Conservation (phyloP, 2,329 filamentous ascomycete genomes). For the Cercospora berteroae region DNA sequence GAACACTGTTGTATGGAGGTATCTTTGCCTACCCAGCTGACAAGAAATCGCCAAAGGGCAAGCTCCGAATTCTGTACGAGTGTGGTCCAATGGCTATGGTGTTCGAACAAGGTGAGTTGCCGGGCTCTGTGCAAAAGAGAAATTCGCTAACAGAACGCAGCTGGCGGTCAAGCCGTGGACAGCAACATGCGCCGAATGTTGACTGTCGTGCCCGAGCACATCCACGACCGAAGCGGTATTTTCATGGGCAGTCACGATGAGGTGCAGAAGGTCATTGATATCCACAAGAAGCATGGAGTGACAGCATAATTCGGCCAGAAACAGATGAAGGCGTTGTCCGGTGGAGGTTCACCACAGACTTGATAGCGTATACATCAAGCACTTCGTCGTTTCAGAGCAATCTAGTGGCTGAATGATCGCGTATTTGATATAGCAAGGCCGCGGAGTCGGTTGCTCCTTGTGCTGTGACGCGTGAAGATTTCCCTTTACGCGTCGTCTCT, state of each 20-base stretch:
- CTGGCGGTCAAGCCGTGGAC: conserved; percentile 88
- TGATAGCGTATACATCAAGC: neutral
- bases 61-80: conserved; percentile 95
- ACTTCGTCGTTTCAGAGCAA: neutral
- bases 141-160: conserved; percentile 49
- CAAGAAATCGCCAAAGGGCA: conserved; percentile 97
- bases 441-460: neutral
- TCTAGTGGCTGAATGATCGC: neutral
- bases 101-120: conserved; percentile 89
- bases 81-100: conserved; percentile 99
- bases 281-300: conserved; percentile 61
- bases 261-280: conserved; percentile 88
- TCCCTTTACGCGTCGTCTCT: neutral
- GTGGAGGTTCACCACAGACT: neutral
- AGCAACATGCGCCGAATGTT: conserved; percentile 90
- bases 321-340: neutral
- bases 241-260: conserved; percentile 95
- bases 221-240: conserved; percentile 93
- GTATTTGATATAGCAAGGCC: neutral
- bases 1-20: conserved; percentile 90
- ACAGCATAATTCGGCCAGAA: conserved; percentile 17
- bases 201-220: conserved; percentile 81
- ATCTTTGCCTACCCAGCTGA: conserved; percentile 98
- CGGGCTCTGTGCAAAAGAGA: too few relatives aligned
- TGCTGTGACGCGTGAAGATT: neutral